Evolutionary conservation across 441 rosid genomes (phyloP).

Genomic region (Aleurites moluccanus): DNA sequence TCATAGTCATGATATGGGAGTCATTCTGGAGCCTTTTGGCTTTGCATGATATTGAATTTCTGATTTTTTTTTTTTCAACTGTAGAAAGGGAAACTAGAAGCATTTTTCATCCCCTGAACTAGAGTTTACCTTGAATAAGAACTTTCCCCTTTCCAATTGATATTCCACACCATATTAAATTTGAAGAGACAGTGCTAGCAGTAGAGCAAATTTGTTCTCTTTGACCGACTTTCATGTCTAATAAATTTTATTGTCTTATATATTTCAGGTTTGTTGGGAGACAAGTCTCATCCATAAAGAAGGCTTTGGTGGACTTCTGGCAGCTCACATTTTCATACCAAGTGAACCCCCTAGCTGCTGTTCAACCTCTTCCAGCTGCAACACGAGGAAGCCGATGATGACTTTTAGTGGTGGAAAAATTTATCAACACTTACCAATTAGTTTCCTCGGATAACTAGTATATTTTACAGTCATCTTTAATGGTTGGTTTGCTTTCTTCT

Average conservation of each 20-base stretch:
- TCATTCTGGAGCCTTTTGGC: background rate
- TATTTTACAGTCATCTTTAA: background rate
- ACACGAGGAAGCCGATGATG: constrained; percentile 32
- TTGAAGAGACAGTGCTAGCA: background rate
- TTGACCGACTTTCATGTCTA: background rate
- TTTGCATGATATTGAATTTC: background rate
- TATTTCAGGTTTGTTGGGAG: constrained; percentile 51
- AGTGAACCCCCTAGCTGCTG: constrained; percentile 85
- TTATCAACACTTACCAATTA: background rate
- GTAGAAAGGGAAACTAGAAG: too few species aligned
- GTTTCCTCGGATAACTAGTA: background rate
- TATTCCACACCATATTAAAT: too few species aligned
- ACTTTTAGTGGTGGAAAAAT: constrained; percentile 8
- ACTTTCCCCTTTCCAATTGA: too few species aligned
- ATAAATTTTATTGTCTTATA: background rate
- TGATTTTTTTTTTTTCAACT: background rate
- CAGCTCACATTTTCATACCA: constrained; percentile 88
- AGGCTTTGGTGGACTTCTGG: constrained; percentile 74
- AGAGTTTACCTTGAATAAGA: too few species aligned
- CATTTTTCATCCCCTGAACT: too few species aligned
- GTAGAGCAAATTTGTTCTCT: background rate
- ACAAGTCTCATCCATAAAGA: constrained; percentile 46
- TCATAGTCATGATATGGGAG: background rate
- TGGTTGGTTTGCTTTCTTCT: background rate
- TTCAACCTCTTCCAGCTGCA: constrained; percentile 65